Evolutionary conservation across 140 eudicot genomes (phyloP).

Genomic region (Erigeron philadelphicus): DNA sequence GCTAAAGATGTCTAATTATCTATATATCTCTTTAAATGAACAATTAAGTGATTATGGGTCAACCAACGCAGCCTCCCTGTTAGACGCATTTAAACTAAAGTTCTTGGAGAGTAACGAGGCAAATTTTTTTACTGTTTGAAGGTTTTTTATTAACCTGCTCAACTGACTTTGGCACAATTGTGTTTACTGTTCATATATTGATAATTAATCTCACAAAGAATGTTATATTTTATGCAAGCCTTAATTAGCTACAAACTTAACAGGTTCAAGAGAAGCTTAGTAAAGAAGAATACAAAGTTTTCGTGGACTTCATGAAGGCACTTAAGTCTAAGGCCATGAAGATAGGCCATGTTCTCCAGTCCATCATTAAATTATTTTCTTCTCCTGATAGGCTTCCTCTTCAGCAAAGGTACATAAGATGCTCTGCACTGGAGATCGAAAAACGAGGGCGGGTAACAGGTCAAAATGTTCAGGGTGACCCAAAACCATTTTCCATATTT

Average conservation of each 20-base stretch:
- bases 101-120: too few relatives aligned
- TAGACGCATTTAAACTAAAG: too few relatives aligned
- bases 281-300: slow-evolving; percentile 65
- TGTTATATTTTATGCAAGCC: not conserved
- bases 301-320: slow-evolving; percentile 73
- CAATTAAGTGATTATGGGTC: not conserved
- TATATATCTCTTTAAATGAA: not conserved
- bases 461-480: not conserved
- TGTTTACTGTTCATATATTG: not conserved
- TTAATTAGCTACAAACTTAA: slow-evolving; percentile 7
- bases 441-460: not conserved
- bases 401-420: slow-evolving; percentile 56
- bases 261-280: slow-evolving; percentile 84
- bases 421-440: not conserved
- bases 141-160: too few relatives aligned
- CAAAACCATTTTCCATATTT: not conserved
- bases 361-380: slow-evolving; percentile 61
- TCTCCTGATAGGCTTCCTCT: slow-evolving; percentile 75
- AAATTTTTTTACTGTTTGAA: too few relatives aligned
- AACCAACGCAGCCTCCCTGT: too few relatives aligned
- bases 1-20: too few relatives aligned
- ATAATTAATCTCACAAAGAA: not conserved
- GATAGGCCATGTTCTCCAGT: slow-evolving; percentile 54
- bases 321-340: slow-evolving; percentile 76
- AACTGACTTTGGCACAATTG: not conserved